Evolutionary conservation across 805 yeast genomes (phyloP).

Genomic region (Saturnispora gosingensis): DNA sequence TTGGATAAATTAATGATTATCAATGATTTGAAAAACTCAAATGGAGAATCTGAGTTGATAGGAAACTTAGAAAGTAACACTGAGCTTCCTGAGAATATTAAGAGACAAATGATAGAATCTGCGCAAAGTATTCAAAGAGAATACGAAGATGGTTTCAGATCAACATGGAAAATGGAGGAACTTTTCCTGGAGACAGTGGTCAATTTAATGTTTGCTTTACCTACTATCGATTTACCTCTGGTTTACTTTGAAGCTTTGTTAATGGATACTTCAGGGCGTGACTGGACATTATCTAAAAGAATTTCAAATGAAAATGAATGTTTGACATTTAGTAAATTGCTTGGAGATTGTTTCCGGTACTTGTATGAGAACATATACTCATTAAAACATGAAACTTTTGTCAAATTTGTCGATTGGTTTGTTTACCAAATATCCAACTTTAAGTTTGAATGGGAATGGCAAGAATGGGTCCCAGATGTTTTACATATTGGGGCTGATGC

Average conservation of each 20-base stretch:
- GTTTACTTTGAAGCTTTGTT: slow-evolving; percentile 79
- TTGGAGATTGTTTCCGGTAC: slow-evolving; percentile 85
- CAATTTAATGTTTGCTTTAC: slow-evolving; percentile 68
- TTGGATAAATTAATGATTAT: slow-evolving; percentile 52
- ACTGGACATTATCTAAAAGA: slow-evolving; percentile 40
- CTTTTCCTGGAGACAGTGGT: slow-evolving; percentile 75
- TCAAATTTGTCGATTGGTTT: slow-evolving; percentile 81
- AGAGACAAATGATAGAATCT: slow-evolving; percentile 22
- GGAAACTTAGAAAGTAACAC: slow-evolving; percentile 21
- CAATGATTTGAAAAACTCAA: slow-evolving; percentile 31
- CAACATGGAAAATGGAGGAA: slow-evolving; percentile 91
- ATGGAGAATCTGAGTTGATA: slow-evolving; percentile 27
- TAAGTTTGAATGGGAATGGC: slow-evolving; percentile 96
- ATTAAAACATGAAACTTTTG: slow-evolving; percentile 67
- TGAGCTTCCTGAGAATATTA: slow-evolving; percentile 21
- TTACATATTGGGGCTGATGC: slow-evolving; percentile 36
- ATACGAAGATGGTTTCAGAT: slow-evolving; percentile 29
- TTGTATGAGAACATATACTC: slow-evolving; percentile 59
- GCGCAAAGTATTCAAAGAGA: slow-evolving; percentile 32
- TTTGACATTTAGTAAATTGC: slow-evolving; percentile 76
- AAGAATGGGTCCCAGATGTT: slow-evolving; percentile 68
- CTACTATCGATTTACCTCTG: slow-evolving; percentile 51
- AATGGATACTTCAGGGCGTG: slow-evolving; percentile 78
- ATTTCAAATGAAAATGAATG: slow-evolving; percentile 19
- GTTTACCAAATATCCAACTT: slow-evolving; percentile 88